Base-by-base conservation (phyloP, 768 basidiomycete species). In the Infundibulicybe gibba region DNA sequence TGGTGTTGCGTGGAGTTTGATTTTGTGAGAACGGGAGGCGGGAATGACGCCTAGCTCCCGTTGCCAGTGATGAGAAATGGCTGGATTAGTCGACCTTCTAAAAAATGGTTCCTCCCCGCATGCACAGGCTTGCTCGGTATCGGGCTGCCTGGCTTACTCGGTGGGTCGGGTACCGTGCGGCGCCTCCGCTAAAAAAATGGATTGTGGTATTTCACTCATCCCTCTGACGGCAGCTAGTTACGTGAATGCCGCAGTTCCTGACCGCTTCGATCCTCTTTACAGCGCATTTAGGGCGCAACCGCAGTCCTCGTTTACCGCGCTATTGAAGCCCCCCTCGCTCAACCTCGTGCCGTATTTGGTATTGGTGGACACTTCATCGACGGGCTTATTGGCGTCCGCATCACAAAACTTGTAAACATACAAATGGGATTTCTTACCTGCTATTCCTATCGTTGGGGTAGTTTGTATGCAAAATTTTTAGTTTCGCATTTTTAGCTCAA, bases 321-420 rank as follows among this genome's bases (percentile, higher is more conserved):
- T 2, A 68, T 81, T 41, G 77, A 81, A 17, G 64, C 68, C 3
- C 78, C 78, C 6, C 56, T 81, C 33, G 73, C 76, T 0, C 79
- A 81, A 59, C 79, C 79, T 12, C 70, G 77, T 13, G 61, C 72
- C 1, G 63, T 80, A 3, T 42, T 82, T 32, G 71, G n/a, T n/a
- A n/a, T n/a, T n/a, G n/a, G 72, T 3, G 78, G 79, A 0, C 79
- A 79, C 49, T 74, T 78, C 58, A 52, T 78, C 38, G 71, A 75
- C 6, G 73, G 75, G 4, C 54, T 80, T 39, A 62, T 62, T 10
- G 78, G 79, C 4, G 61, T 79, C 9, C 72, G 68, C 53, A 67
- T 80, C 54, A 73, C 76, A 4, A 81, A 80, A 52, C 58, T 80
- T n/a, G n/a, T n/a, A n/a, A n/a, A n/a, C n/a, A n/a, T n/a, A n/a